These are phyloP conservation scores for Debaryomyces sp. DNA, from an alignment of 1,139 yeast genomes.

Conservation along the genomic window DNA sequence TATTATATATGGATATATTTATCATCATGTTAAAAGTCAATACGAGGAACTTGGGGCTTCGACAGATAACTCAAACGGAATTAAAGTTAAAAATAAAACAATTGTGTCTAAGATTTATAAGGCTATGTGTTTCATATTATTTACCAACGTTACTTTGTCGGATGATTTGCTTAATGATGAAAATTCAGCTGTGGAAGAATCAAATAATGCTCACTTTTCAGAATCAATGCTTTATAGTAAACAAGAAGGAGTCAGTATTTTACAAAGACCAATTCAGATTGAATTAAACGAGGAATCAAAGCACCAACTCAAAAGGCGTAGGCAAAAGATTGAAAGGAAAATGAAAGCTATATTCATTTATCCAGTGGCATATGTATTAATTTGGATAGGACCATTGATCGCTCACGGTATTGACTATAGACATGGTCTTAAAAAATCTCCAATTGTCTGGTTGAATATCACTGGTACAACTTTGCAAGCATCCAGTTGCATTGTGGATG, in stretches of 20 bases:
- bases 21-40: constrained; percentile 64
- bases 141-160: too few relatives aligned
- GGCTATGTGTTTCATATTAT: too few relatives aligned
- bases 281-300: constrained; percentile 37
- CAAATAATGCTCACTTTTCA: too few relatives aligned
- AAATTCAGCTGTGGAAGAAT: too few relatives aligned
- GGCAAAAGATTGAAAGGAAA: constrained; percentile 70
- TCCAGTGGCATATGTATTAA: constrained; percentile 74
- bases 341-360: constrained; percentile 78
- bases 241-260: too few relatives aligned
- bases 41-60: not conserved
- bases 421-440: constrained; percentile 49
- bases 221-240: too few relatives aligned
- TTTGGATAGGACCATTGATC: constrained; percentile 83
- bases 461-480: constrained; percentile 37
- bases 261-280: too few relatives aligned
- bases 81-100: too few relatives aligned
- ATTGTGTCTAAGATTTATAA: too few relatives aligned
- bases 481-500: constrained; percentile 75
- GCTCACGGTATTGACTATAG: constrained; percentile 60
- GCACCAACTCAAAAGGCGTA: constrained; percentile 59
- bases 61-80: not conserved
- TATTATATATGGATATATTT: constrained; percentile 83
- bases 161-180: too few relatives aligned
- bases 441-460: constrained; percentile 26